Base-by-base conservation (phyloP, 1,284 basidiomycete genomes). In the Tilletia caries region DNA sequence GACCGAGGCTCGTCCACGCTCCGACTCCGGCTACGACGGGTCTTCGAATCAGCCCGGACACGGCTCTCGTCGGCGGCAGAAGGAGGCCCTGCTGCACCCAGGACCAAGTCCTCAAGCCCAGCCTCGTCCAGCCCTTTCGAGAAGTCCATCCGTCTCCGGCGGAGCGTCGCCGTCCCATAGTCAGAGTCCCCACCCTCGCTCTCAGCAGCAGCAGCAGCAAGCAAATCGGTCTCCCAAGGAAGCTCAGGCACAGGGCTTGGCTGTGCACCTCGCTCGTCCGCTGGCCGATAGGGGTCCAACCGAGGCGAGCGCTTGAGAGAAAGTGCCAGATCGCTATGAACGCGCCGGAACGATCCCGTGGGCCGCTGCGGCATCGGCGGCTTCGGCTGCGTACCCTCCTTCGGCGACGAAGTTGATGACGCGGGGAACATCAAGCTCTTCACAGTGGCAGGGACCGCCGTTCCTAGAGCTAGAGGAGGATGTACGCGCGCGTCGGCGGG, bases 241-340 rank as follows among this genome's bases (percentile, higher is more conserved):
- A 27, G 5, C 23, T 54, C 52, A 13, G 52, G n/a, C 5, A 54
- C 52, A 13, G 52, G 52, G 27, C 52, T 54, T 5, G 52, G 52
- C 29, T 54, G 52, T 25, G 52, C n/a, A n/a, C n/a, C 52, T 23
- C 52, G 52, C 3, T 23, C 25, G 52, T 54, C 58, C 15, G 58
- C 5, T 25, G 58, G 58, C 32, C 32, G 58, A 62, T 23, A 62
- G 18, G 58, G 27, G 32, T 37, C 58, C 18, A 62, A 29, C 10
- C 32, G 18, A 6, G 58, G 33, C 18, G 58, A 62, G 44, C 71
- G 71, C 50, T 75, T 72, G 32, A 80, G 67, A n/a, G 73, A 70
- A 12, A 80, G 64, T 43, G 77, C 72, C 18, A 74, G 74, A 60
- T 79, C 78, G 34, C 77, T 79, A 64, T 75, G 75, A 2, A 77